Evolutionary conservation across 1,284 basidiomycete species (phyloP).

Genomic region (Pholiota adiposa): DNA sequence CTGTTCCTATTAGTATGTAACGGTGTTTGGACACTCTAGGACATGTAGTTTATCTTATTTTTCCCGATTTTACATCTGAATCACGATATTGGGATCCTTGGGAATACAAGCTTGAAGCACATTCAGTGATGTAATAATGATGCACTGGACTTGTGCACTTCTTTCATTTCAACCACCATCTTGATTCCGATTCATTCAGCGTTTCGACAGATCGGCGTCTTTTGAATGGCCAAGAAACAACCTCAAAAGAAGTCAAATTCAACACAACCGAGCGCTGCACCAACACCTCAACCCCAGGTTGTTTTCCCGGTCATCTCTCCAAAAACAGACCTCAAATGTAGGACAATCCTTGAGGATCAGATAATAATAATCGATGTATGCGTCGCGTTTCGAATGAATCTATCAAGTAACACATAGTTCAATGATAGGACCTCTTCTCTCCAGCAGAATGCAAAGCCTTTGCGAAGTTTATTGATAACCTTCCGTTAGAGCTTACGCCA

Average conservation of each 20-base stretch:
- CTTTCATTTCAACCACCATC: background rate
- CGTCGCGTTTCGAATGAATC: background rate
- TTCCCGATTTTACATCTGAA: background rate
- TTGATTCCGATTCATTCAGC: background rate
- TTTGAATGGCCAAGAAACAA: conserved; percentile 29
- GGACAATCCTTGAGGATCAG: conserved; percentile 61
- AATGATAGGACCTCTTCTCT: conserved; percentile 55
- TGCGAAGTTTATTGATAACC: conserved; percentile 64
- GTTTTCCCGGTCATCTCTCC: conserved; percentile 37
- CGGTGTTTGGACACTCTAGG: no score
- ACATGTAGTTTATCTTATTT: no score
- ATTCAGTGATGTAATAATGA: background rate
- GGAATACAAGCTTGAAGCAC: no score
- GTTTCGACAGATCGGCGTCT: background rate
- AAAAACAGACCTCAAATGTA: conserved; percentile 50
- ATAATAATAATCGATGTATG: conserved; percentile 67
- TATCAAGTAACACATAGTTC: background rate
- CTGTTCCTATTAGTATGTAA: no score
- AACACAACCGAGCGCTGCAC: background rate
- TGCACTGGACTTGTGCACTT: no score
- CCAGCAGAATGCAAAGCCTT: conserved; percentile 65
- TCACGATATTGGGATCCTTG: background rate
- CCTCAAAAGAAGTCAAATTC: conserved; percentile 13
- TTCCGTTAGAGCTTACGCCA: conserved; percentile 70
- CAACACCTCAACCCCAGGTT: conserved; percentile 12